Conservation (phyloP, 441 rosid species). For the Populus tomentosa region DNA sequence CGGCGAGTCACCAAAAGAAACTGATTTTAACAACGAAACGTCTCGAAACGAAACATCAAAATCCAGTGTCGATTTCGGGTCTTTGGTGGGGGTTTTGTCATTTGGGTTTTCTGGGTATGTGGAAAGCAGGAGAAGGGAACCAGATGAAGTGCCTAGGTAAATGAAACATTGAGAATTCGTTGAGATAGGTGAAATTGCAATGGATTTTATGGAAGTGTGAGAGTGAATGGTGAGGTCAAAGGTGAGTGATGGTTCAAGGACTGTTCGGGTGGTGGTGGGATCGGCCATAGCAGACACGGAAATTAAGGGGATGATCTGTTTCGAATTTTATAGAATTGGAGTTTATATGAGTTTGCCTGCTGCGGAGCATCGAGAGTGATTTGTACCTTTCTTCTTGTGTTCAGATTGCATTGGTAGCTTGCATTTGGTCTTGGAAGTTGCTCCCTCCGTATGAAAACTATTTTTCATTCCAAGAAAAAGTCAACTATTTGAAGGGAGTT, state of each 20-base stretch:
- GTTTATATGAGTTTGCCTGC: too few species aligned
- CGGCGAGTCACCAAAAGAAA: constrained; percentile 49
- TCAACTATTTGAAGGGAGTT: too few species aligned
- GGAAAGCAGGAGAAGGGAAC: constrained; percentile 57
- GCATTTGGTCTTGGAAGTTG: too few species aligned
- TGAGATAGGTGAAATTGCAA: constrained; percentile 35
- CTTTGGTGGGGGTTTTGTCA: neutral
- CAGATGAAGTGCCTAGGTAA: constrained; percentile 65
- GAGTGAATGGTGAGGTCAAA: constrained; percentile 54
- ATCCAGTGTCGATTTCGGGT: neutral
- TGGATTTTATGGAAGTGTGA: constrained; percentile 38
- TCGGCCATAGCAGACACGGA: constrained; percentile 17
- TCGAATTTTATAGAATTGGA: too few species aligned
- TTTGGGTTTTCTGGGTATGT: constrained; percentile 6
- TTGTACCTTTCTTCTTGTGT: too few species aligned
- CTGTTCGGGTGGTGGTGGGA: constrained; percentile 41
- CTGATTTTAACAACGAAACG: constrained; percentile 48
- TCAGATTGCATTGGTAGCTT: too few species aligned
- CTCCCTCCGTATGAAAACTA: too few species aligned
- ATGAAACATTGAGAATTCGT: constrained; percentile 57
- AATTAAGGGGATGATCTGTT: neutral
- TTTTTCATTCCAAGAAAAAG: too few species aligned
- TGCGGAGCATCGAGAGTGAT: too few species aligned
- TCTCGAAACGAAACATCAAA: constrained; percentile 16
- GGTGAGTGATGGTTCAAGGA: constrained; percentile 54